Percentiles rank a stretch among this genome's conserved stretches.
Conservation (phyloP, 75 land plant genomes). For the Selaginella moellendorffii region DNA sequence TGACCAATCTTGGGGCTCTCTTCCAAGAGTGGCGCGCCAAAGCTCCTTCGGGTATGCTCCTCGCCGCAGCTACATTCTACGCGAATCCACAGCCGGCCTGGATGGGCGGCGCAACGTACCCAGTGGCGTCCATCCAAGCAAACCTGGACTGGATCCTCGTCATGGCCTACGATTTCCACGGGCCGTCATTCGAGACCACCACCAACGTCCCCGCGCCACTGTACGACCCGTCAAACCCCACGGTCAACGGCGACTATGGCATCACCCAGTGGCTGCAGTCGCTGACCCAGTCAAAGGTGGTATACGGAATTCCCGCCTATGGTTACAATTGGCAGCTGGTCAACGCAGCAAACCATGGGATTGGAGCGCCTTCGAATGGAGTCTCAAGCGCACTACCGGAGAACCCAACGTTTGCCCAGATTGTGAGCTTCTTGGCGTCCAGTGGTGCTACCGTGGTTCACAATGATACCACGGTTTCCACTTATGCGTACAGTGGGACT, state of each 20-base stretch:
- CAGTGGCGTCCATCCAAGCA: background rate
- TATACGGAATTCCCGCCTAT: background rate
- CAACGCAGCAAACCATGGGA: slow-evolving; percentile 4
- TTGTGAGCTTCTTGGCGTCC: background rate
- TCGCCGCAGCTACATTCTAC: background rate
- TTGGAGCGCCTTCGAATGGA: background rate
- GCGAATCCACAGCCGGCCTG: background rate
- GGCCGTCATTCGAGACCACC: background rate
- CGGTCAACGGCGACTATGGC: slow-evolving; percentile 7
- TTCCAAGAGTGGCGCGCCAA: background rate
- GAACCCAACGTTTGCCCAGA: background rate
- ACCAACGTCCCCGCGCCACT: slow-evolving; percentile 1
- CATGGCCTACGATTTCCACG: slow-evolving; percentile 9
- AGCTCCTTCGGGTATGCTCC: background rate
- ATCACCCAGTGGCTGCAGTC: slow-evolving; percentile 2
- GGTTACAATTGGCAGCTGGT: background rate
- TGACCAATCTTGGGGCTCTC: slow-evolving; percentile 3
- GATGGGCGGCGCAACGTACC: slow-evolving; percentile 4
- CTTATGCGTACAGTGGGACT: slow-evolving; percentile 8
- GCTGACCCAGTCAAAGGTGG: background rate
- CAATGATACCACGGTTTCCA: slow-evolving; percentile 5
- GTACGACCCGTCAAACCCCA: slow-evolving; percentile 4
- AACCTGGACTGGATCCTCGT: slow-evolving; percentile 4
- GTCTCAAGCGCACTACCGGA: background rate
- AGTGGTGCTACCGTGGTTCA: slow-evolving; percentile 5